These are phyloP conservation scores for Athelia psychrophila DNA, from an alignment of 1,284 basidiomycete genomes.

Conservation along the genomic window DNA sequence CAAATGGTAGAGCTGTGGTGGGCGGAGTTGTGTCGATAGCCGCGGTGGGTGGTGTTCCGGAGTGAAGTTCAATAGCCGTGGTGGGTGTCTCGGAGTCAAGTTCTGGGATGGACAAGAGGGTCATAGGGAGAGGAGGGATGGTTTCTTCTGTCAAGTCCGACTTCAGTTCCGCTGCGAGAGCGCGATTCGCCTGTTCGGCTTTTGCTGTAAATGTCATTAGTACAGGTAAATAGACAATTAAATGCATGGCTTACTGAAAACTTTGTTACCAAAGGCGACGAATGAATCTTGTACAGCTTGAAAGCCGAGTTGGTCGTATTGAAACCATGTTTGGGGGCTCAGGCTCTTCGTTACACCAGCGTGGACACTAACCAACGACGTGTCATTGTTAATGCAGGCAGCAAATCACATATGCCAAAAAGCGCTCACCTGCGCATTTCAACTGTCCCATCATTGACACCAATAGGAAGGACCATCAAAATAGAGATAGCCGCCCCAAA, in stretches of 20 bases:
- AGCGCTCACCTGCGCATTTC: neutral
- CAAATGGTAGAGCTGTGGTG: too few relatives aligned
- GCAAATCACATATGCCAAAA: neutral
- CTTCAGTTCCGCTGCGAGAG: too few relatives aligned
- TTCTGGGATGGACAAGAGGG: too few relatives aligned
- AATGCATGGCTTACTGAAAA: neutral
- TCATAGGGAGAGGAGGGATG: too few relatives aligned
- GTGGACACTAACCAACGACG: neutral
- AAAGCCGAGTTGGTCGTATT: neutral
- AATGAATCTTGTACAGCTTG: neutral
- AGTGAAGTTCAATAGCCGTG: too few relatives aligned
- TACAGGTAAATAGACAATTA: neutral
- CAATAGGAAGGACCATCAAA: neutral
- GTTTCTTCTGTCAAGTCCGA: too few relatives aligned
- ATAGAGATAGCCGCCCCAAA: neutral
- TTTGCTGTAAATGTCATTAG: neutral
- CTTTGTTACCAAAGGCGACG: neutral
- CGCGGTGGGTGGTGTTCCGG: too few relatives aligned
- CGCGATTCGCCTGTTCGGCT: too few relatives aligned
- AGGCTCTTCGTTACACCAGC: neutral
- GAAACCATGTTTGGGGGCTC: neutral
- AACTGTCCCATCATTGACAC: neutral
- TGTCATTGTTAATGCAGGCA: neutral
- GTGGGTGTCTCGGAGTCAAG: too few relatives aligned
- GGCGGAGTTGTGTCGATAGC: too few relatives aligned